phyloP scores from a whole-genome alignment of 768 basidiomycete genomes.

The Pleurotus citrinopileatus region DNA sequence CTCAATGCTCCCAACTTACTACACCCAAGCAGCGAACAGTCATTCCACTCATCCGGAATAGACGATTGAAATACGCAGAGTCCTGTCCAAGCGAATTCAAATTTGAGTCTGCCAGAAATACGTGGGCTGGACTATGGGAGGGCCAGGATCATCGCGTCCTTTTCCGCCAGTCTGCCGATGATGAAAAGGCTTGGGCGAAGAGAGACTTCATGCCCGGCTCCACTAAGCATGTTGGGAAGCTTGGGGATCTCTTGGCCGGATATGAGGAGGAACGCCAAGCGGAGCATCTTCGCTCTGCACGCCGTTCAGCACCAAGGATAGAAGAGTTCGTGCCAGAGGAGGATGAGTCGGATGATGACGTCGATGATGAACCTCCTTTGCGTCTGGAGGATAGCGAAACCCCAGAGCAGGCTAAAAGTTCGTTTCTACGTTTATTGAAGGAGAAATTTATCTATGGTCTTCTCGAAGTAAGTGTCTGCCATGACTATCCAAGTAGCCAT shows the following conservation, averaged over 20 bases:
- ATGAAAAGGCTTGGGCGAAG: slow-evolving; percentile 71
- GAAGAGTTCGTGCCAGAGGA: slow-evolving; percentile 63
- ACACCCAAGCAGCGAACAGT: slow-evolving; percentile 64
- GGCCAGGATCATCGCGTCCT: slow-evolving; percentile 46
- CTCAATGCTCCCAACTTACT: slow-evolving; percentile 41
- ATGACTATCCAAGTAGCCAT: not conserved
- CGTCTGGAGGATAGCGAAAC: slow-evolving; percentile 36
- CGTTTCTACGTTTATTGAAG: slow-evolving; percentile 59
- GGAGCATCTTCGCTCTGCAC: slow-evolving; percentile 49
- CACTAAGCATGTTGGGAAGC: slow-evolving; percentile 62
- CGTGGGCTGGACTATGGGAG: slow-evolving; percentile 71
- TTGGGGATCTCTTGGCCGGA: slow-evolving; percentile 60
- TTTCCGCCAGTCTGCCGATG: slow-evolving; percentile 46
- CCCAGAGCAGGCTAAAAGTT: slow-evolving; percentile 43
- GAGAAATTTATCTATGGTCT: slow-evolving; percentile 77
- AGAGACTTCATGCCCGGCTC: slow-evolving; percentile 56
- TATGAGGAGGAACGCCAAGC: slow-evolving; percentile 81
- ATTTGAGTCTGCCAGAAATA: slow-evolving; percentile 47
- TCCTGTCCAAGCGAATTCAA: slow-evolving; percentile 52
- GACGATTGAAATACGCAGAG: slow-evolving; percentile 61
- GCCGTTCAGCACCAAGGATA: slow-evolving; percentile 34
- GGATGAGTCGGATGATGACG: slow-evolving; percentile 56
- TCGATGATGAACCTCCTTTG: slow-evolving; percentile 18
- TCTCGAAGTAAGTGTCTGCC: slow-evolving; percentile 52
- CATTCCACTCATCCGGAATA: slow-evolving; percentile 66